phyloP scores from a whole-genome alignment of 1,139 yeast genomes.

The Saccharomyces hybrid region DNA sequence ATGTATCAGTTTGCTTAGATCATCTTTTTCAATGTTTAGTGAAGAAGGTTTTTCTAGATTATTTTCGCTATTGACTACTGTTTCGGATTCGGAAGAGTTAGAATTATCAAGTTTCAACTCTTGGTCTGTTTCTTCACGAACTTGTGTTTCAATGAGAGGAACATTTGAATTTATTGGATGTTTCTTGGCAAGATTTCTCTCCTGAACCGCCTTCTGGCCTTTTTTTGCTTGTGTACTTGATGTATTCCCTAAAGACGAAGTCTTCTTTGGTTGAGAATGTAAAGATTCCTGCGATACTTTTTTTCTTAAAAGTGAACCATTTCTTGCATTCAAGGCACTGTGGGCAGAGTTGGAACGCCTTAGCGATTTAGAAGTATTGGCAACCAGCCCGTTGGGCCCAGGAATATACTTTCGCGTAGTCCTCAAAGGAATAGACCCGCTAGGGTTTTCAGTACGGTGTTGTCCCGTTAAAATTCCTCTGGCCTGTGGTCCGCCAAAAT shows the following conservation, averaged over 20 bases:
- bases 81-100: neutral
- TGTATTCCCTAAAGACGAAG: conserved; percentile 9
- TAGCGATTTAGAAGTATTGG: conserved; percentile 2
- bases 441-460: conserved; percentile 9
- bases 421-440: conserved; percentile 17
- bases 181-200: neutral
- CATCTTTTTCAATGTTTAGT: conserved; percentile 2
- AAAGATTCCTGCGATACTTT: conserved; percentile 7
- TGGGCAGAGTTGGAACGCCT: neutral
- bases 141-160: conserved; percentile 15
- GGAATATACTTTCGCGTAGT: conserved; percentile 42
- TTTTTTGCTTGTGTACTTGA: neutral
- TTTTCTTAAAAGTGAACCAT: neutral
- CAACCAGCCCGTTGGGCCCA: conserved; percentile 40
- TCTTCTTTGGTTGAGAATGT: conserved; percentile 5
- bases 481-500: conserved; percentile 25
- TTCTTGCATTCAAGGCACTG: neutral
- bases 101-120: conserved; percentile 9
- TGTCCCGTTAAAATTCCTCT: conserved; percentile 8
- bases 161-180: conserved; percentile 1
- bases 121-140: conserved; percentile 19
- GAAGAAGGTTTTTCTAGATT: neutral
- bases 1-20: conserved; percentile 7
- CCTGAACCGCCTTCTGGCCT: neutral
- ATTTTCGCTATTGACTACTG: neutral